phyloP scores from a whole-genome alignment of 2,329 filamentous ascomycete species.

The Sclerotinia glacialis region DNA sequence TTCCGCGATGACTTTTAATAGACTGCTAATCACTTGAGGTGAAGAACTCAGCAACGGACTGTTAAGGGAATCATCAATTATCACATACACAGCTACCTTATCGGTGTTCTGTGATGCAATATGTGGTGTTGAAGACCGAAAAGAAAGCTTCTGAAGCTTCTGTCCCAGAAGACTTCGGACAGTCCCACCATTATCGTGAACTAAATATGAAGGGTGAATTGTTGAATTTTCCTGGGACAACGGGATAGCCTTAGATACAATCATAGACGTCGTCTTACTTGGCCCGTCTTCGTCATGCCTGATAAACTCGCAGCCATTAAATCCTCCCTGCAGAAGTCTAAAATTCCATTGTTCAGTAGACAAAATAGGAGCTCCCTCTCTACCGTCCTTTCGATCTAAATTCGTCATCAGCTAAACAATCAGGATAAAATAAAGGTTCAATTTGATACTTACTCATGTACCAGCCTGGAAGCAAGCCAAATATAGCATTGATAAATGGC shows the following conservation, averaged over 20 bases:
- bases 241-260: neutral
- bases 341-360: neutral
- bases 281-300: neutral
- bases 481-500: conserved; percentile 31
- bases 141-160: neutral
- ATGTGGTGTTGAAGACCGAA: neutral
- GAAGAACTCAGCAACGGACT: neutral
- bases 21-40: neutral
- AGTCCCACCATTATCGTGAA: neutral
- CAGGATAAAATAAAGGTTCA: neutral
- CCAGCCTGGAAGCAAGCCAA: conserved; percentile 39
- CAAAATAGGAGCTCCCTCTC: neutral
- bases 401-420: neutral
- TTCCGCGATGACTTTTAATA: neutral
- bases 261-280: neutral
- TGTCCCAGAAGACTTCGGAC: neutral
- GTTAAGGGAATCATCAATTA: neutral
- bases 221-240: neutral
- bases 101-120: neutral
- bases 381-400: neutral
- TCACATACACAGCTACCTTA: neutral
- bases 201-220: neutral
- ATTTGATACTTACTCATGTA: conserved; percentile 28
- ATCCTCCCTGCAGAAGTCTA: neutral
- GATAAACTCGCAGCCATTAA: neutral